Evolutionary conservation across 140 eudicot species (phyloP).

Genomic region (Flaveria floridana): DNA sequence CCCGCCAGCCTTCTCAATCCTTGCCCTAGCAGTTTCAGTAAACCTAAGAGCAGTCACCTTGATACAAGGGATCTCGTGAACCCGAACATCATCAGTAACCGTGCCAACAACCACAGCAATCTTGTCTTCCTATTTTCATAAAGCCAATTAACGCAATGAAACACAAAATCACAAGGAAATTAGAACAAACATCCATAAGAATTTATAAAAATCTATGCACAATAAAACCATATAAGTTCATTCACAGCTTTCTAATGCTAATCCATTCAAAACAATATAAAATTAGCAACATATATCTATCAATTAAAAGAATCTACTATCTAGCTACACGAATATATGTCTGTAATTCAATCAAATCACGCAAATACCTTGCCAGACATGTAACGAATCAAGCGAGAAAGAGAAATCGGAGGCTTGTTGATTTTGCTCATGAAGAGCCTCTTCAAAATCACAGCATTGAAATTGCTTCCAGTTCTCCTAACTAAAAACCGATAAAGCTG

Average conservation of each 20-base stretch:
- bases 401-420: slow-evolving; percentile 53
- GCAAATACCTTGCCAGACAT: slow-evolving; percentile 51
- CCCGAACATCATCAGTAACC: slow-evolving; percentile 59
- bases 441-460: slow-evolving; percentile 54
- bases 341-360: background rate
- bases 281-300: background rate
- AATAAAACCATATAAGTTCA: background rate
- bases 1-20: slow-evolving; percentile 80
- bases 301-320: background rate
- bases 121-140: slow-evolving; percentile 50
- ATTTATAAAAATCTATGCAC: background rate
- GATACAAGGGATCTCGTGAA: slow-evolving; percentile 55
- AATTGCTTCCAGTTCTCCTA: slow-evolving; percentile 59
- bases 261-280: background rate
- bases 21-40: slow-evolving; percentile 67
- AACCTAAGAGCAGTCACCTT: slow-evolving; percentile 77
- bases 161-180: background rate
- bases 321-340: background rate
- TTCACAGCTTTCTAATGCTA: background rate
- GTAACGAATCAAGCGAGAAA: slow-evolving; percentile 49
- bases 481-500: slow-evolving; percentile 55
- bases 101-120: slow-evolving; percentile 72
- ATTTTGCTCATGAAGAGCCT: slow-evolving; percentile 64
- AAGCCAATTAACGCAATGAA: background rate
- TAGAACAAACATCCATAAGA: background rate